Evolutionary conservation across 768 basidiomycete species (phyloP), one percentile per base, ranked within the genome.

Genomic region (Amanita exitialis): DNA sequence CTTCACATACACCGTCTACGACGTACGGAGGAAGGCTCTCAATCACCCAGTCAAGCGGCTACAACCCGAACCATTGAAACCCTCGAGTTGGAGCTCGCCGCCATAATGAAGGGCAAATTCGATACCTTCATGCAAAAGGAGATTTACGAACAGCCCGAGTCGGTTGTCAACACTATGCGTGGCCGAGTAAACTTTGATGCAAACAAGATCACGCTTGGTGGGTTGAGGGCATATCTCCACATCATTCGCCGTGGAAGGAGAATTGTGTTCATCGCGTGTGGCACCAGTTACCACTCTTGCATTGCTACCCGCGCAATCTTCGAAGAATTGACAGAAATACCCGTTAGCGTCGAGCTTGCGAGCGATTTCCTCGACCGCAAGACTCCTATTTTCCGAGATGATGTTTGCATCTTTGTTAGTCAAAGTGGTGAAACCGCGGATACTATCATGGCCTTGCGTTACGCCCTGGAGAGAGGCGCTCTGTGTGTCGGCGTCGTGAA

Each of bases 91-190:
- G 96, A 99, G 69, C 81, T 99, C 42, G 95, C 95, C n/a, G 96
- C 95, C 58, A 98, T 99, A 73, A 98, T 98, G 96, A 99, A 99
- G 78, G 96, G 96, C 64, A 91, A 93, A 69, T 99, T 98, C 66
- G 91, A 91, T 64, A 94, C 95, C 64, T 99, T 99, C 73, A 99
- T 99, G 96, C 95, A 98, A 67, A 99, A 99, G 74, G 96, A 99
- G 69, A 97, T 97, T 60, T 97, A 92, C 74, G 90, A 97, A 64
- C 95, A 98, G 67, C 95, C 96, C 46, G 96, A 99, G 64, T 95
- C 92, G 23, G 96, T 98, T 56, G 92, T 98, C 70, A 99, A 99
- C 79, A 99, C 96, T 46, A 99, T 99, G 96, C 89, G 96, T 79
- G 96, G 96, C 54, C 92, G 96, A 59, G 89, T 99, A 74, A 98